Conservation (phyloP, 2,329 filamentous ascomycete species). For the Aspergillus ruber region DNA sequence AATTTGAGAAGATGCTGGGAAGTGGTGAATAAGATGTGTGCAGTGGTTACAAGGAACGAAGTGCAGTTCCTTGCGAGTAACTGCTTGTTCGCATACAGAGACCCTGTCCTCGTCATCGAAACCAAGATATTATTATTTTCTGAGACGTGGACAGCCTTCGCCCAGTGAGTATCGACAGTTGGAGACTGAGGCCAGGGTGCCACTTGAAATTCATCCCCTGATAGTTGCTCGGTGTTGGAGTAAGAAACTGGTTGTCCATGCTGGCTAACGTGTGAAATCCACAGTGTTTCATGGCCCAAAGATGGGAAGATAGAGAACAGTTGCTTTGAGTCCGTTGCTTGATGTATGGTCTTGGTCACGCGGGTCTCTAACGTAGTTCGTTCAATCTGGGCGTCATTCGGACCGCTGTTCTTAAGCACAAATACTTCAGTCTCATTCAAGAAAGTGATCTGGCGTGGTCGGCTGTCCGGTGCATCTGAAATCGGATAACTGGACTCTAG, state of each 20-base stretch:
- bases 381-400: conserved; percentile 24
- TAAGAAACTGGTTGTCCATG: conserved; percentile 23
- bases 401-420: conserved; percentile 33
- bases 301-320: conserved; percentile 33
- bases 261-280: conserved; percentile 28
- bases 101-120: conserved; percentile 68
- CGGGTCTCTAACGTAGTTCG: conserved; percentile 30
- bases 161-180: conserved; percentile 33
- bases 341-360: conserved; percentile 22
- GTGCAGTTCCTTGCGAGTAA: conserved; percentile 81
- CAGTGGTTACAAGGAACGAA: conserved; percentile 74
- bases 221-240: conserved; percentile 19
- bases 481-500: conserved; percentile 34
- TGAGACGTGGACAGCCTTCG: conserved; percentile 28
- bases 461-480: conserved; percentile 19
- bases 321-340: conserved; percentile 26
- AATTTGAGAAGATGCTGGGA: conserved; percentile 91
- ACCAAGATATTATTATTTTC: conserved; percentile 44
- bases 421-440: conserved; percentile 36
- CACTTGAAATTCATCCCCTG: conserved; percentile 13
- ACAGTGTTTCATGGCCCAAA: conserved; percentile 29
- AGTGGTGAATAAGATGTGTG: conserved; percentile 86
- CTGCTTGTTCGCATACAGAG: conserved; percentile 69
- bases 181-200: conserved; percentile 27
- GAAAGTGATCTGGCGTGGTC: conserved; percentile 44